A percentile compares a stretch with the other conserved stretches of the same genome.
Evolutionary conservation across 495 filamentous ascomycete species (phyloP).

Genomic region (Cudoniella acicularis): DNA sequence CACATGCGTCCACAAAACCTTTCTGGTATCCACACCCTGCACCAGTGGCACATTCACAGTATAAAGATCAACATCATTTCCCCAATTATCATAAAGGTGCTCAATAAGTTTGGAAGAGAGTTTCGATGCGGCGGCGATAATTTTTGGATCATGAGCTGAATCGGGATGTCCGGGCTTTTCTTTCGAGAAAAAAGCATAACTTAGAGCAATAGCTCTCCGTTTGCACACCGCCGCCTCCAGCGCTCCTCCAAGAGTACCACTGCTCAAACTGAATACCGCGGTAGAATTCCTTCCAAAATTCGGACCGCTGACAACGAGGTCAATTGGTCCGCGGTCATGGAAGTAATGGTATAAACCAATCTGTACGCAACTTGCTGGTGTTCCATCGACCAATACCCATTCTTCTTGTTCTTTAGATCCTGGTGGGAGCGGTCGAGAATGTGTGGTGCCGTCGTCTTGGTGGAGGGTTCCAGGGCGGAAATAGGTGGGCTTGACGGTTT

Average conservation of each 20-base stretch:
- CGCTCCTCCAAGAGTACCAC: conserved; percentile 85
- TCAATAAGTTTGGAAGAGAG: conserved; percentile 73
- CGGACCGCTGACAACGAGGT: conserved; percentile 84
- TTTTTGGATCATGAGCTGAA: conserved; percentile 61
- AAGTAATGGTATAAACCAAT: conserved; percentile 89
- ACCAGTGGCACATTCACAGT: conserved; percentile 82
- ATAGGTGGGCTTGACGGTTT: conserved; percentile 81
- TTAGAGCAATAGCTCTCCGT: conserved; percentile 73
- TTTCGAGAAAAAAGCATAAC: conserved; percentile 79
- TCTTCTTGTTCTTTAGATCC: conserved; percentile 63
- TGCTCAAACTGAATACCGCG: conserved; percentile 83
- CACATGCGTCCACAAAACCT: conserved; percentile 75
- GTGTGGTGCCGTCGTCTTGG: conserved; percentile 63
- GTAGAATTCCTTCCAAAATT: conserved; percentile 96
- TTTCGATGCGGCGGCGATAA: conserved; percentile 70
- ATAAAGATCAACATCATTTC: conserved; percentile 71
- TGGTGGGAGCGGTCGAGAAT: conserved; percentile 47
- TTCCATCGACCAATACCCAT: conserved; percentile 90
- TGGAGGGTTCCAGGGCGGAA: conserved; percentile 69
- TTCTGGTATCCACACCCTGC: conserved; percentile 59
- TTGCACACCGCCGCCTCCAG: conserved; percentile 88
- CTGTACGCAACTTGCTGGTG: conserved; percentile 83
- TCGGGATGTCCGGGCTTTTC: conserved; percentile 28
- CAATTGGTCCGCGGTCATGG: conserved; percentile 68
- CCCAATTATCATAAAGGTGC: conserved; percentile 72